Evolutionary conservation across 257 asterid genomes (phyloP).

Genomic region (Mitragyna speciosa): DNA sequence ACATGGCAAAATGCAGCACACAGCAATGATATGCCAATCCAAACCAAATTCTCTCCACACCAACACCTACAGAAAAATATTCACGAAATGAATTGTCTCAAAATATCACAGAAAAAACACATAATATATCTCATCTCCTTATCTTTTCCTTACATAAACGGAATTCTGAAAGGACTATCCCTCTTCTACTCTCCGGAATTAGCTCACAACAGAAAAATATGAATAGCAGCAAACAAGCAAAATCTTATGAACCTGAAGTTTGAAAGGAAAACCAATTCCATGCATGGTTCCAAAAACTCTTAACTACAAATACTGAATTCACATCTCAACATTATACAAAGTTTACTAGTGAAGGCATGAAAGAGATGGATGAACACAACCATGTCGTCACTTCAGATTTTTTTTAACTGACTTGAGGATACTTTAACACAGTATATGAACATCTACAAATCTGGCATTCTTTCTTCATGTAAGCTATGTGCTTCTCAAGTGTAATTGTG

Average conservation of each 20-base stretch:
- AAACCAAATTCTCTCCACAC: neutral
- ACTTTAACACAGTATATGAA: neutral
- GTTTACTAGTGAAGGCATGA: neutral
- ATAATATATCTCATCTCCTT: neutral
- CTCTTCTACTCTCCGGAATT: neutral
- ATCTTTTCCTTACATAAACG: neutral
- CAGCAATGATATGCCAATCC: neutral
- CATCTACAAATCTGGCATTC: neutral
- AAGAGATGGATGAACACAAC: neutral
- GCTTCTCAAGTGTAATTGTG: neutral
- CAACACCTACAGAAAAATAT: neutral
- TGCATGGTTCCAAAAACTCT: neutral
- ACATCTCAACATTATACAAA: neutral
- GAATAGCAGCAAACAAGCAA: too few relatives aligned
- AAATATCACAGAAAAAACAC: neutral
- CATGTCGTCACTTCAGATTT: too few relatives aligned
- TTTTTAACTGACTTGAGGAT: neutral
- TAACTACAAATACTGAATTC: too few relatives aligned
- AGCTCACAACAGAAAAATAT: neutral
- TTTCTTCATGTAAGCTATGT: neutral
- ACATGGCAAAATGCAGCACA: too few relatives aligned
- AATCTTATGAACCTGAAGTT: neutral
- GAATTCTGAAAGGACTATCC: neutral
- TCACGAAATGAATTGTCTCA: neutral
- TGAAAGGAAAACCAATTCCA: neutral